Evolutionary conservation across 495 filamentous ascomycete genomes (phyloP), one percentile per base, ranked within the genome.

Genomic region (Xylaria venustula): DNA sequence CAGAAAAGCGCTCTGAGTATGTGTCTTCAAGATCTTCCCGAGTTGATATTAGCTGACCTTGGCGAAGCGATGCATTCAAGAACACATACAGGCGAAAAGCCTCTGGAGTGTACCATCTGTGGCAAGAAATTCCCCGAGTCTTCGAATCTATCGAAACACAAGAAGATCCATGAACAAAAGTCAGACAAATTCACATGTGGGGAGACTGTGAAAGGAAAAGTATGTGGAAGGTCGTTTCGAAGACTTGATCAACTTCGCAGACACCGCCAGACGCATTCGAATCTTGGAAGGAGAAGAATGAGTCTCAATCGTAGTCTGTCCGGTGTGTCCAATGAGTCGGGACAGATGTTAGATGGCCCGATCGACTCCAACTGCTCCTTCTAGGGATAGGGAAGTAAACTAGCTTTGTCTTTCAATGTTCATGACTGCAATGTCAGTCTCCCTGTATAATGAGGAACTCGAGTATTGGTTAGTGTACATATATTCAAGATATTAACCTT

Each of bases 131-230:
- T 85, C 57, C 75, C 78, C 53, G 82, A 85, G 57, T 83, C 81
- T 11, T 85, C 78, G n/a, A 82, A 85, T 67, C 65, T 84, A 36
- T 78, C 80, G 60, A 82, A 85, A 54, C 77, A 82, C 52, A 75
- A 77, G 34, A 79, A 77, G 37, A 83, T 75, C 12, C 75, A 82
- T 58, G 8, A 17, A 1, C 5, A 11, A 12, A 54, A 61, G 49
- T 80, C 81, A 34, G 69, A 79, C 64, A 71, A 77, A 52, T 81
- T 77, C n/a, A 70, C 20, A 17, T 60, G 57, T 36, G 12, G 36
- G 26, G 26, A 52, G 4, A 36, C 44, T 9, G 34, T 60, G 2
- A 52, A 60, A 3, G 57, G 57, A 19, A 19, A 37, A n/a, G 25
- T 15, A 7, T 87, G 85, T 52, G 69, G 71, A 15, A 81, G 78